Evolutionary conservation across 306 rosid genomes (phyloP).

Genomic region (Potentilla sterilis): DNA sequence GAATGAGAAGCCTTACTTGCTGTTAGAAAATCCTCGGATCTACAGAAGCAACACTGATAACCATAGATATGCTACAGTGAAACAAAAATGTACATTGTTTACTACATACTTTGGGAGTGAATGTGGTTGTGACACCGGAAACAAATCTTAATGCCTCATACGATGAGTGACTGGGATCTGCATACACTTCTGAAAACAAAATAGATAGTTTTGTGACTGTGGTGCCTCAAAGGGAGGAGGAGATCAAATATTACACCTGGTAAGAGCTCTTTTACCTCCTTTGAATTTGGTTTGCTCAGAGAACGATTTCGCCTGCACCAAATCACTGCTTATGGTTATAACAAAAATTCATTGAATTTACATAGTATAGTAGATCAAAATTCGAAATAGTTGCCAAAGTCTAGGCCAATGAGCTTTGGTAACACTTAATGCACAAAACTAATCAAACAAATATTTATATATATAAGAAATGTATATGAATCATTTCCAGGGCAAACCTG

Average conservation of each 20-base stretch:
- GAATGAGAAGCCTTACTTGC: conserved; percentile 8
- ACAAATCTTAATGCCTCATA: conserved; percentile 76
- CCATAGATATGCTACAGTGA: neutral
- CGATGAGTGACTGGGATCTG: conserved; percentile 74
- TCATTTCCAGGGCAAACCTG: conserved; percentile 43
- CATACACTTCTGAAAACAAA: conserved; percentile 72
- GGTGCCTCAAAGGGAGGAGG: neutral
- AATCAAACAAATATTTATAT: no score
- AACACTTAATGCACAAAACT: neutral
- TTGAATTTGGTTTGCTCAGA: conserved; percentile 68
- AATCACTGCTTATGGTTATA: conserved; percentile 18
- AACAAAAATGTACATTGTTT: neutral
- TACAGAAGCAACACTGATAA: conserved; percentile 5
- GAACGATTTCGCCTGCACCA: conserved; percentile 68
- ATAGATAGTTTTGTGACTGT: conserved; percentile 21
- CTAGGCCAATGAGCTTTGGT: neutral
- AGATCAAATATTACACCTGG: neutral
- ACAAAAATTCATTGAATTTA: conserved; percentile 6
- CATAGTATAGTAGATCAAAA: conserved; percentile 3
- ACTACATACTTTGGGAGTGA: conserved; percentile 76
- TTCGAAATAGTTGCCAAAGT: neutral
- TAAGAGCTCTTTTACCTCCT: conserved; percentile 63
- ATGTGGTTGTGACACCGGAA: conserved; percentile 71
- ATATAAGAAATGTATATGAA: neutral
- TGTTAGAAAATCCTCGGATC: conserved; percentile 14